These are phyloP conservation scores for Pittosporum tobira DNA, from an alignment of 129 eudicot species.

Conservation along the genomic window DNA sequence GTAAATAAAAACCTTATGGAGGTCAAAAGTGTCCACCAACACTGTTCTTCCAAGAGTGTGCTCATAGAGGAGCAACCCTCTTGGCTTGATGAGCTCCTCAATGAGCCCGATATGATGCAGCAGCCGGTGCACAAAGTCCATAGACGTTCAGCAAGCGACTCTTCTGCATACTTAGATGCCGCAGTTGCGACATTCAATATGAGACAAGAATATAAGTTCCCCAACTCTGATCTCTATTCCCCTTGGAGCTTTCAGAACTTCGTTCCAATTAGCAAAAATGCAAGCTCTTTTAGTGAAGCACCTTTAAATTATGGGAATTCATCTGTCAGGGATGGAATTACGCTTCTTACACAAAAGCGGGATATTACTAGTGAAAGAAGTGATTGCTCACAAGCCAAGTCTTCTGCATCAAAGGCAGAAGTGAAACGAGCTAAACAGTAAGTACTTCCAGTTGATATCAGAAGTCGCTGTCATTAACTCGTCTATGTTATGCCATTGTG, in stretches of 20 bases:
- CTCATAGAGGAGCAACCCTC: conserved; percentile 11
- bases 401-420: conserved; percentile 45
- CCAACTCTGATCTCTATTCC: not conserved
- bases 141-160: conserved; percentile 11
- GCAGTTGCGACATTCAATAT: conserved; percentile 1
- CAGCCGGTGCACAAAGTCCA: conserved; percentile 3
- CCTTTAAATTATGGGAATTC: not conserved
- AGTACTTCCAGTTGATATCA: conserved; percentile 6
- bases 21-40: not conserved
- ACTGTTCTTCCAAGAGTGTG: conserved; percentile 5
- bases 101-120: conserved; percentile 8
- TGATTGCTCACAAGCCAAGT: conserved; percentile 26
- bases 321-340: conserved; percentile 1
- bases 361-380: conserved; percentile 32
- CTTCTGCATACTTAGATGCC: conserved; percentile 3
- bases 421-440: conserved; percentile 69
- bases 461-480: not conserved
- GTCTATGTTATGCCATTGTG: not conserved
- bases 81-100: conserved; percentile 9
- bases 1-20: not conserved
- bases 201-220: not conserved
- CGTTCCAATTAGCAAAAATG: not conserved
- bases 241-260: conserved; percentile 15
- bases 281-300: conserved; percentile 1
- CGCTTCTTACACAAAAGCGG: conserved; percentile 15